Percentiles rank a stretch among this genome's conserved stretches.
Evolutionary conservation across 352 stramenopile genomes (phyloP).

Genomic region (Globisporangium lucens): DNA sequence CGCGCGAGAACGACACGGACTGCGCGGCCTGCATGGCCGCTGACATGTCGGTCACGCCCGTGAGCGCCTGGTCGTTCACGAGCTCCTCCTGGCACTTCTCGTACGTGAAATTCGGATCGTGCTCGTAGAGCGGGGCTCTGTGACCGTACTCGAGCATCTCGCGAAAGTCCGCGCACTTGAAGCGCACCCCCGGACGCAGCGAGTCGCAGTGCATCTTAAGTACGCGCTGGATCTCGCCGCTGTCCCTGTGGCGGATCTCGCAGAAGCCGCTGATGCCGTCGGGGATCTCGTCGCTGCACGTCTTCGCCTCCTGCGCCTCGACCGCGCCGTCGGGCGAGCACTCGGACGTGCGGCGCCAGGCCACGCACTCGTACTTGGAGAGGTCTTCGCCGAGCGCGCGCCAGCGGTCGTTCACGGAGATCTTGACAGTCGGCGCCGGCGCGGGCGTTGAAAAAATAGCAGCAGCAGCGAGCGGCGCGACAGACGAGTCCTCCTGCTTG

Average conservation of each 20-base stretch:
- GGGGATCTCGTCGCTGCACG: constrained; percentile 37
- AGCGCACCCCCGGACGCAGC: constrained; percentile 32
- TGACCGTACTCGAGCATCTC: constrained; percentile 38
- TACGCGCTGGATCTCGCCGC: constrained; percentile 28
- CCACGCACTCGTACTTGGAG: constrained; percentile 45
- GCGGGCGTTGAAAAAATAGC: not conserved
- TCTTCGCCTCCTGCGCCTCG: constrained; percentile 29
- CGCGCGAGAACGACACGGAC: constrained; percentile 27
- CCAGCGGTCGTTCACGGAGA: constrained; percentile 11
- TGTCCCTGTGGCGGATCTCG: constrained; percentile 34
- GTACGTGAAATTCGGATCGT: constrained; percentile 39
- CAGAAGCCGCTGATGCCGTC: constrained; percentile 48
- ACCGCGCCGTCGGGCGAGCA: constrained; percentile 36
- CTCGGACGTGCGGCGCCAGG: constrained; percentile 40
- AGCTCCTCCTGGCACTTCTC: constrained; percentile 27
- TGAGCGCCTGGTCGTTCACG: constrained; percentile 27
- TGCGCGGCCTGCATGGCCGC: constrained; percentile 22
- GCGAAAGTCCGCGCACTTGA: constrained; percentile 43
- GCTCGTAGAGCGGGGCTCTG: constrained; percentile 36
- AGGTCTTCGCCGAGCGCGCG: constrained; percentile 23
- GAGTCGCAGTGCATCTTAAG: constrained; percentile 68
- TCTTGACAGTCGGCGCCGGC: constrained; percentile 8
- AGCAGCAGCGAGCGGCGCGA: not conserved
- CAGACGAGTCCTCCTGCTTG: not conserved
- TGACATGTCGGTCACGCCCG: not conserved